phyloP scores from a whole-genome alignment of 331 rosid genomes.

The Erythrophleum ivorense region DNA sequence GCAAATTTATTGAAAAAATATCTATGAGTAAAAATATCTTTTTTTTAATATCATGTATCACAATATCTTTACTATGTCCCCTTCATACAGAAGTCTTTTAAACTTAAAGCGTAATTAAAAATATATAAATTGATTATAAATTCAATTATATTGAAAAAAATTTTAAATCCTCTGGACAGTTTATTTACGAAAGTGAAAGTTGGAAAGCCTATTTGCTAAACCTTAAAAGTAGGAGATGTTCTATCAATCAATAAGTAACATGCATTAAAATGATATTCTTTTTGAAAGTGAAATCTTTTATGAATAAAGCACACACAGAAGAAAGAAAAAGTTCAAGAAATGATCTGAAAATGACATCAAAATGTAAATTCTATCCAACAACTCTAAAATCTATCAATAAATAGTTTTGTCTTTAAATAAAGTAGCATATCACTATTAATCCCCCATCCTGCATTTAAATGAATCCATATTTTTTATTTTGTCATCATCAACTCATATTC shows the following conservation, averaged over 20 bases:
- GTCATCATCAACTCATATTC: slow-evolving; percentile 32
- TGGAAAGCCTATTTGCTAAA: background rate
- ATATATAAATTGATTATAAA: background rate
- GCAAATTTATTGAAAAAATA: background rate
- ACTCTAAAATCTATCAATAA: slow-evolving; percentile 18
- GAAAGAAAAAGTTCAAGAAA: slow-evolving; percentile 25
- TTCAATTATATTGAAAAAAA: background rate
- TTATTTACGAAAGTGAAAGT: background rate
- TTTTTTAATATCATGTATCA: too few relatives aligned
- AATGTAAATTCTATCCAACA: slow-evolving; percentile 40
- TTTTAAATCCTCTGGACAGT: background rate
- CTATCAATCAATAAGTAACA: slow-evolving; percentile 2
- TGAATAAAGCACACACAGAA: slow-evolving; percentile 29
- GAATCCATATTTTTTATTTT: slow-evolving; percentile 26
- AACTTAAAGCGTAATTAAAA: background rate
- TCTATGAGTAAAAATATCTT: background rate
- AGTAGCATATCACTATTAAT: background rate
- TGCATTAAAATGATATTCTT: slow-evolving; percentile 24
- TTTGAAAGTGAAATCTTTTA: slow-evolving; percentile 18
- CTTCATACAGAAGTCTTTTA: background rate
- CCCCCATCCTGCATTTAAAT: slow-evolving; percentile 36
- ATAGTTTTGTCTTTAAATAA: background rate
- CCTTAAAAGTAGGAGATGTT: background rate
- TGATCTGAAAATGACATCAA: slow-evolving; percentile 42
- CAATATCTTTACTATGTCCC: background rate